Percentiles rank a stretch among this genome's conserved stretches.
These are phyloP conservation scores for Paecilomyces formosus DNA, from an alignment of 2,329 filamentous ascomycete species.

Conservation along the genomic window DNA sequence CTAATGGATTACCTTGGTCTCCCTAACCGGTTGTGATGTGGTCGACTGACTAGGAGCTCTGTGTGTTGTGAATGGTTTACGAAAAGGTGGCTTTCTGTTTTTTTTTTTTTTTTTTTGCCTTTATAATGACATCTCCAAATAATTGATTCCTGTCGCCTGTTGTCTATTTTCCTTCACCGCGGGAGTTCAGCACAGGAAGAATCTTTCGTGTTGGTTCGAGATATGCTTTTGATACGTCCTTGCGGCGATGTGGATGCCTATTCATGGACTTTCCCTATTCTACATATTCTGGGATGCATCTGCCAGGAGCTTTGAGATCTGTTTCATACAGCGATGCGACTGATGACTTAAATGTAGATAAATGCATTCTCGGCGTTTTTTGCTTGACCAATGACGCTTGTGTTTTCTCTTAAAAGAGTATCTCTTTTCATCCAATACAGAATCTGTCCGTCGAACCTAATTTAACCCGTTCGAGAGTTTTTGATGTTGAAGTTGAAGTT, in stretches of 20 bases:
- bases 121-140: conserved; percentile 14
- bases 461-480: background rate
- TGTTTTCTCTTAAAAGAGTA: conserved; percentile 1
- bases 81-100: conserved; percentile 23
- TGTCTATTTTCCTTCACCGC: conserved; percentile 7
- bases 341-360: conserved; percentile 32
- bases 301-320: conserved; percentile 14
- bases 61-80: conserved; percentile 12
- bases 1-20: background rate
- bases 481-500: no score
- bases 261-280: conserved; percentile 13
- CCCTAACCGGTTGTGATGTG: conserved; percentile 3
- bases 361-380: conserved; percentile 32
- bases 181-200: conserved; percentile 8
- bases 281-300: conserved; percentile 11
- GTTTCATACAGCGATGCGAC: conserved; percentile 25
- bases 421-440: background rate
- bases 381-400: background rate
- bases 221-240: conserved; percentile 19
- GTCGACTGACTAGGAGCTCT: conserved; percentile 8
- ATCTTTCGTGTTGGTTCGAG: conserved; percentile 12
- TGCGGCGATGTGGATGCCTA: conserved; percentile 14
- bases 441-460: background rate
- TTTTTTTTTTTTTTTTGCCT: conserved; percentile 1
- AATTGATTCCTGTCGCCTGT: conserved; percentile 8